Base-by-base conservation (phyloP, 2,329 filamentous ascomycete genomes). In the Pyrenochaeta sp. region DNA sequence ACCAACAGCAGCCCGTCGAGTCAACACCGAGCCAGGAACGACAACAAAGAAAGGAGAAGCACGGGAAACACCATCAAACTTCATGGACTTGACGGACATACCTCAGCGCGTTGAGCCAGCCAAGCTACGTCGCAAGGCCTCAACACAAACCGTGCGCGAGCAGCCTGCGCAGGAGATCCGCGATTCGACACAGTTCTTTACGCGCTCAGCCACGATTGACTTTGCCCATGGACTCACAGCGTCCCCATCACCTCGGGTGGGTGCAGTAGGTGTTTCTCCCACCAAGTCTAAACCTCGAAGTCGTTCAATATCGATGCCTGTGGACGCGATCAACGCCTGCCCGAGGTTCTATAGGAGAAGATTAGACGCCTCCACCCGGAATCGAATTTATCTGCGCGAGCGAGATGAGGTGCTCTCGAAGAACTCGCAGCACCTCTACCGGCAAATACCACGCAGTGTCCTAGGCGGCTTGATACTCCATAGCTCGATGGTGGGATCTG, bases 301-400 rank as follows among this genome's bases (percentile, higher is more conserved):
- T 42, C 50, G 59, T 0, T 28, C 53, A 2, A 45, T 54, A 3
- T 64, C 61, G 19, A 61, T 58, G 49, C 61, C 64, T 5, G 30
- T 56, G 13, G 59, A 65, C 30, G 61, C 45, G 8, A 54, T 57
- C 10, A 51, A 52, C n/a, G 40, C 50, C 5, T 61, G 58, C 39
- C 63, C 63, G 13, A 48, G 22, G 8, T 72, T 71, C 54, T 72
- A 68, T 45, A 63, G 69, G 7, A 61, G 66, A 9, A 53, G 64
- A 45, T 47, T 71, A 7, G 68, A 72, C 42, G 66, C 64, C 7
- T 69, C 67, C 36, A 67, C 59, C 7, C 63, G 69, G 39, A 72
- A 72, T 32, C 30, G 67, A n/a, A 30, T 72, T 13, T 72, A 68
- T 48, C 25, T 71, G 15, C 59, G 65, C 15, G 52, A 64, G 3